Conservation (phyloP, 164 flowering plant species). For the Sextonia rubra region DNA sequence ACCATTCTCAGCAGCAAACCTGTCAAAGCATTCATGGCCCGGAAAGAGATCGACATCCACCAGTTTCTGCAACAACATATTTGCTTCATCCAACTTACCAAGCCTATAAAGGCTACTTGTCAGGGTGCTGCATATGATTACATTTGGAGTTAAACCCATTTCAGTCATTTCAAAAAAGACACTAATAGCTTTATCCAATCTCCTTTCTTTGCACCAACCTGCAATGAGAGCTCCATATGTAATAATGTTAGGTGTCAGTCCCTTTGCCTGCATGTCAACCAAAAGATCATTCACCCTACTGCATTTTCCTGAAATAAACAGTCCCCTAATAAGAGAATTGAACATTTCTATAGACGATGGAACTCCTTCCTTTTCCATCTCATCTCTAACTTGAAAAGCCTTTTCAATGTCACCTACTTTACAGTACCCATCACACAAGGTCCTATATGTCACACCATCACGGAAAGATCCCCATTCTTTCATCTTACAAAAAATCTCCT, state of each 20-base stretch:
- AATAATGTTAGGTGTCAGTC: constrained; percentile 45
- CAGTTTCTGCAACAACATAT: constrained; percentile 55
- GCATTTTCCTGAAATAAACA: constrained; percentile 37
- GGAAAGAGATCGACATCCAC: constrained; percentile 33
- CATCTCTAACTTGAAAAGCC: constrained; percentile 52
- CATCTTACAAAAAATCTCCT: constrained; percentile 54
- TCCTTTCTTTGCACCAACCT: constrained; percentile 75
- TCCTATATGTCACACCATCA: constrained; percentile 67
- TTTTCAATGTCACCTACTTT: constrained; percentile 49
- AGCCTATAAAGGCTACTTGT: constrained; percentile 55
- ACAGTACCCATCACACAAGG: constrained; percentile 73
- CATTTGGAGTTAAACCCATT: constrained; percentile 58
- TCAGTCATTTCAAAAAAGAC: constrained; percentile 58
- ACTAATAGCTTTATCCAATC: constrained; percentile 52
- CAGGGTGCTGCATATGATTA: constrained; percentile 49
- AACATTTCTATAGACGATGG: constrained; percentile 54
- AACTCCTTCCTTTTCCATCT: constrained; percentile 48
- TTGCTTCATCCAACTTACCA: constrained; percentile 64
- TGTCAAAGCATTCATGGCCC: constrained; percentile 17
- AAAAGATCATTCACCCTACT: constrained; percentile 39
- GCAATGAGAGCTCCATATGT: constrained; percentile 71
- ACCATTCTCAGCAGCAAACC: constrained; percentile 11
- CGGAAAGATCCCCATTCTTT: constrained; percentile 54
- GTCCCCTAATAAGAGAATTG: constrained; percentile 66
- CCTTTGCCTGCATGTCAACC: constrained; percentile 46